Evolutionary conservation across 768 basidiomycete species (phyloP), one percentile per base, ranked within the genome.

Genomic region (Tulasnella sp.): DNA sequence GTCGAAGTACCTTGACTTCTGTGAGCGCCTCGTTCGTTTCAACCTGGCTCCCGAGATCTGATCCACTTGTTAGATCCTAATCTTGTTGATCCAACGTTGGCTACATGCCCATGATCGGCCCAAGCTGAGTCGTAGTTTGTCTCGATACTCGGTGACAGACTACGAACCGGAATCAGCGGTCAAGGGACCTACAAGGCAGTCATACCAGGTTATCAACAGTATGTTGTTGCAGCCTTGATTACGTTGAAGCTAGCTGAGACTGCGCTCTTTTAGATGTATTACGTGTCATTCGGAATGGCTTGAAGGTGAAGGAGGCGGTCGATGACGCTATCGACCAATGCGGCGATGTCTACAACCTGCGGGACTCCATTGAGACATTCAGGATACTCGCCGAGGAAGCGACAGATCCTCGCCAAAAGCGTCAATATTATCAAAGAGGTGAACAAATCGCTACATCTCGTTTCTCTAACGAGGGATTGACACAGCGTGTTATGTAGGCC

Each of bases 141-240:
- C 72, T 9, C 38, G 69, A 39, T 76, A 38, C n/a, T 68, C 75
- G 11, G 25, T 70, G 25, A 31, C 37, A 1, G 67, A 68, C 17
- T 39, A 29, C 31, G 75, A 76, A n/a, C 69, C 42, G 3, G 75
- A 76, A 68, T 29, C 75, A 40, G 25, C 75, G 12, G 37, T 29
- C 75, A 71, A 31, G 67, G 67, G 38, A 42, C 64, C 58, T 6
- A 64, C 38, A 15, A 86, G 89, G 17, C 89, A 89, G 76, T 94
- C 93, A 0, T 96, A 94, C 82, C 90, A 92, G 80, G 87, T 94
- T 45, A 94, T 98, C 82, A 96, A 97, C 81, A 97, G 95, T 93
- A 82, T 76, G 89, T 81, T 38, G 39, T 17, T 52, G 11, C 12
- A 22, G 6, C 29, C 69, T 5, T 64, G 40, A 3, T 39, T n/a